A percentile compares a stretch with the other conserved stretches of the same genome.
Conservation (phyloP, 768 basidiomycete genomes). For the Hygrophoropsis aurantiaca region DNA sequence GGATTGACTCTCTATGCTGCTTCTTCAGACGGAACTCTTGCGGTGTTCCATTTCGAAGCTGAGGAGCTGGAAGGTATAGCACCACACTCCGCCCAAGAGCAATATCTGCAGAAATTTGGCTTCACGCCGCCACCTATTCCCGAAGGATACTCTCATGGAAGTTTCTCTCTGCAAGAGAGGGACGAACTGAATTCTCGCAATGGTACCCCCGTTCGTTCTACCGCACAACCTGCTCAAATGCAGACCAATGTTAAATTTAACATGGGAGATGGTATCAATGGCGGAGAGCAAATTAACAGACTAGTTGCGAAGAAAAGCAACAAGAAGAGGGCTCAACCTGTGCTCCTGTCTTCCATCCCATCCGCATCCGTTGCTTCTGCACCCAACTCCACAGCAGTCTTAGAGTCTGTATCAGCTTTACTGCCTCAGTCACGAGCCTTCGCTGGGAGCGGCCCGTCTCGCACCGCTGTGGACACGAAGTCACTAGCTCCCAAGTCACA, state of each 20-base stretch:
- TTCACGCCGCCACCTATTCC: constrained; percentile 69
- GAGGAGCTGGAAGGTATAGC: constrained; percentile 83
- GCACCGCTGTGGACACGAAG: constrained; percentile 13
- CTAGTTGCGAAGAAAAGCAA: constrained; percentile 73
- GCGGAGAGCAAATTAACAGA: constrained; percentile 65
- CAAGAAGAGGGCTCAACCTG: constrained; percentile 65
- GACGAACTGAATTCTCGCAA: constrained; percentile 39
- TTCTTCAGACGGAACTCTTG: constrained; percentile 94
- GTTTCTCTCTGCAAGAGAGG: constrained; percentile 13
- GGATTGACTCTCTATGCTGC: constrained; percentile 91
- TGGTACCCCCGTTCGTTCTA: constrained; percentile 46
- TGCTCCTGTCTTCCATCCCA: constrained; percentile 37
- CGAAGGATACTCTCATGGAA: constrained; percentile 65
- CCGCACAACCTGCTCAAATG: constrained; percentile 31
- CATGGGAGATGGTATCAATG: constrained; percentile 29
- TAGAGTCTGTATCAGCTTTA: background rate
- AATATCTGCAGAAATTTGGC: constrained; percentile 81
- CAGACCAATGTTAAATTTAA: constrained; percentile 42
- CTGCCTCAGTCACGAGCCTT: background rate
- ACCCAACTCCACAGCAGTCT: constrained; percentile 12
- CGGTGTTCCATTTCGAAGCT: constrained; percentile 79
- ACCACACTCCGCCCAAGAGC: constrained; percentile 67
- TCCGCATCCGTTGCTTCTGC: constrained; percentile 40
- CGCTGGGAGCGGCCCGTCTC: background rate
- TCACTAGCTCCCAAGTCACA: constrained; percentile 25